Percentiles rank a stretch among this genome's conserved stretches.
These are phyloP conservation scores for Aphanomyces invadans DNA, from an alignment of 352 stramenopile species.

Conservation along the genomic window DNA sequence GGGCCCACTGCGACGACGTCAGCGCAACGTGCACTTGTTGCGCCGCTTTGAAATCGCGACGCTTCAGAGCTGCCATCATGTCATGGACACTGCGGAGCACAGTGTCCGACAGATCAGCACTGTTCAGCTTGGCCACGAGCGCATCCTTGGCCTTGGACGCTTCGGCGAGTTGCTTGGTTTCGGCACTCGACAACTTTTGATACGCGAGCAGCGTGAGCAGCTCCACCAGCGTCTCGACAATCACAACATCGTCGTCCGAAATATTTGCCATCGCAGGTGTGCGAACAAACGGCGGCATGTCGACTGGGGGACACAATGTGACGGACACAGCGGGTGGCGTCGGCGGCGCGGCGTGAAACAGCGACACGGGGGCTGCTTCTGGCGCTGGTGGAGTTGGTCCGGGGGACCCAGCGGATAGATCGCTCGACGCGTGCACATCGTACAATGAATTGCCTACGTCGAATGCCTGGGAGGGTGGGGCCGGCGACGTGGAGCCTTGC, in stretches of 20 bases:
- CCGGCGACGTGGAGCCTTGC: too few species aligned
- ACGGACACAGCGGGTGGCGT: neutral
- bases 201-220: conserved; percentile 1
- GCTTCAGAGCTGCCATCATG: conserved; percentile 65
- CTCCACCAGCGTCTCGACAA: conserved; percentile 5
- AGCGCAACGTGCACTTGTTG: conserved; percentile 86
- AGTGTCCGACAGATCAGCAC: conserved; percentile 53
- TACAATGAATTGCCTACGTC: too few species aligned
- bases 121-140: conserved; percentile 82
- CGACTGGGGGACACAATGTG: neutral
- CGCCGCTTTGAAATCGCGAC: conserved; percentile 68
- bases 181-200: conserved; percentile 17
- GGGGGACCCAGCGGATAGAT: too few species aligned
- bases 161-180: conserved; percentile 75
- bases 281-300: neutral
- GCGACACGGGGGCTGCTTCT: neutral
- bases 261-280: conserved; percentile 2
- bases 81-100: conserved; percentile 67
- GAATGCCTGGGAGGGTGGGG: too few species aligned
- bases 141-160: conserved; percentile 80
- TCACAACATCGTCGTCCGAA: conserved; percentile 2
- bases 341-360: neutral
- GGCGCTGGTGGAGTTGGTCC: neutral
- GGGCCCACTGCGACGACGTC: conserved; percentile 90
- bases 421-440: too few species aligned